Evolutionary conservation across 164 flowering plant species (phyloP).

Genomic region (Macadamia tetraphylla): DNA sequence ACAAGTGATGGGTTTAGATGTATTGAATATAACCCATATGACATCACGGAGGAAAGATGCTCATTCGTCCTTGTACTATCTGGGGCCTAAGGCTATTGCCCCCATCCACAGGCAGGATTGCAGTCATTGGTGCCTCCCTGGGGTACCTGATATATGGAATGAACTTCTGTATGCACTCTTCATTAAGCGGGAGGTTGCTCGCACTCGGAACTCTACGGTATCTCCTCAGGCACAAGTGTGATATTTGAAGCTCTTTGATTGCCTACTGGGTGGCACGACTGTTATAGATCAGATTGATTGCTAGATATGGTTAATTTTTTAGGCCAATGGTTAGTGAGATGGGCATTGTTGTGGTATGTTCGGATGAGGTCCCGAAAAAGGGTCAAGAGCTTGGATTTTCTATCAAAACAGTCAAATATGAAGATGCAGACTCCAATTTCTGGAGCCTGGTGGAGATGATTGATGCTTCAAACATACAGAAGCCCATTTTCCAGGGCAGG

Average conservation of each 20-base stretch:
- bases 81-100: constrained; percentile 36
- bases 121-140: constrained; percentile 99
- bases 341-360: too few species aligned
- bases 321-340: too few species aligned
- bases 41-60: constrained; percentile 77
- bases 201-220: constrained; percentile 16
- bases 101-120: constrained; percentile 82
- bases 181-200: constrained; percentile 29
- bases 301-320: too few species aligned
- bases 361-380: too few species aligned
- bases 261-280: too few species aligned
- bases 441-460: too few species aligned
- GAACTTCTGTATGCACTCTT: constrained; percentile 73
- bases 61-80: constrained; percentile 74
- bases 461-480: too few species aligned
- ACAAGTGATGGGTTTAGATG: constrained; percentile 13
- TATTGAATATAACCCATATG: constrained; percentile 68
- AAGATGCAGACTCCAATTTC: too few species aligned
- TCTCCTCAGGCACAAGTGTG: constrained; percentile 17
- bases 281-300: too few species aligned
- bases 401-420: too few species aligned
- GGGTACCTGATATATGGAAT: constrained; percentile 90
- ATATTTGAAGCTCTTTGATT: neutral
- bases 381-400: too few species aligned
- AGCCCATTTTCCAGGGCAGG: too few species aligned